Evolutionary conservation across 2,329 filamentous ascomycete species (phyloP).

Genomic region (Acarospora socialis): DNA sequence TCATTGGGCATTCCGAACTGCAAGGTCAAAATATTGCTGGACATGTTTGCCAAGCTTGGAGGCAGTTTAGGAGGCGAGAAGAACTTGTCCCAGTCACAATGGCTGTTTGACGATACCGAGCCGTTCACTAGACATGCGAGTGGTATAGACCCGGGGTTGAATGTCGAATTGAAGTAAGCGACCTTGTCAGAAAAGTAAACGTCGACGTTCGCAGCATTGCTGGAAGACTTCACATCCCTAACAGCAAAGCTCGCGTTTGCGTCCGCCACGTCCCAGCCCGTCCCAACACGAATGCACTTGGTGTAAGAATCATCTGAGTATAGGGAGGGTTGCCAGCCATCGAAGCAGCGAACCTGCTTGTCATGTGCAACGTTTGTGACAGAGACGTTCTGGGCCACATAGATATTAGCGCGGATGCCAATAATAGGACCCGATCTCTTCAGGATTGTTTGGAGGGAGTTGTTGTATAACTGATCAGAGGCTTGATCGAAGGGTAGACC

Average conservation of each 20-base stretch:
- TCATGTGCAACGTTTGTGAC: conserved; percentile 6
- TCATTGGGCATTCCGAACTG: too few species aligned
- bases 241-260: conserved; percentile 12
- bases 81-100: conserved; percentile 13
- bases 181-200: conserved; percentile 15
- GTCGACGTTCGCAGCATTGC: conserved; percentile 5
- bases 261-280: conserved; percentile 14
- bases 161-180: conserved; percentile 11
- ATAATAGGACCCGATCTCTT: conserved; percentile 11
- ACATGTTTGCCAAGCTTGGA: conserved; percentile 1
- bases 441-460: conserved; percentile 7
- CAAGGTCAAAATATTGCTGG: too few species aligned
- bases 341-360: conserved; percentile 7
- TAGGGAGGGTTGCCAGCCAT: conserved; percentile 3
- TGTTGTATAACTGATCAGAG: conserved; percentile 4
- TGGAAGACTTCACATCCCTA: conserved; percentile 5
- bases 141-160: conserved; percentile 8
- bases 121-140: too few species aligned
- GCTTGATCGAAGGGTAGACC: too few species aligned
- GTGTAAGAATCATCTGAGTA: conserved; percentile 10
- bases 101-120: too few species aligned
- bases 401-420: conserved; percentile 4
- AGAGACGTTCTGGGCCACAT: conserved; percentile 4
- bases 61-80: conserved; percentile 7
- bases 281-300: conserved; percentile 15